Conservation (phyloP, 805 yeast species). For the Yamadazyma endophytica region DNA sequence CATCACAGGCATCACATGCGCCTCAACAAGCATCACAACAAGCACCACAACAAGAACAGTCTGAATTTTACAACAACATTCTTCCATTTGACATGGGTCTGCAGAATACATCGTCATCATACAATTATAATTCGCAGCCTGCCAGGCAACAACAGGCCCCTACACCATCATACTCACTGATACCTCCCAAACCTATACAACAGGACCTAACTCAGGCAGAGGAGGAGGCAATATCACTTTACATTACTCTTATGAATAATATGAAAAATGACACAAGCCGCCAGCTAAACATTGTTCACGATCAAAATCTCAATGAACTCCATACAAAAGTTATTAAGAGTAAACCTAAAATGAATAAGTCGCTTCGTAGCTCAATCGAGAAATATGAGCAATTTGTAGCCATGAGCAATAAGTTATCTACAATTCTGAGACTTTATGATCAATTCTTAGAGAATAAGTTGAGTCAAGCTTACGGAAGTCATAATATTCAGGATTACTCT, state of each 20-base stretch:
- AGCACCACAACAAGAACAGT: conserved; percentile 11
- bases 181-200: conserved; percentile 9
- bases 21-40: conserved; percentile 11
- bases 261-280: conserved; percentile 43
- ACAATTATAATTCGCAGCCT: conserved; percentile 1
- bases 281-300: conserved; percentile 35
- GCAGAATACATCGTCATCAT: conserved; percentile 5
- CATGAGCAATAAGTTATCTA: conserved; percentile 72
- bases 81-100: conserved; percentile 15
- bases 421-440: conserved; percentile 74
- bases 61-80: conserved; percentile 26
- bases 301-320: conserved; percentile 51
- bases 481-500: conserved; percentile 12
- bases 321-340: conserved; percentile 56
- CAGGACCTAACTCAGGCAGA: conserved; percentile 52
- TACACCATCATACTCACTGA: conserved; percentile 2
- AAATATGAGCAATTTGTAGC: conserved; percentile 66
- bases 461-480: conserved; percentile 32
- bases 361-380: conserved; percentile 52
- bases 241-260: conserved; percentile 61
- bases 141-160: conserved; percentile 1
- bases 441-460: conserved; percentile 57
- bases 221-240: conserved; percentile 64
- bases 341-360: conserved; percentile 65
- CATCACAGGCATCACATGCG: conserved; percentile 5